Evolutionary conservation across 2,329 filamentous ascomycete species (phyloP), one percentile per base, ranked within the genome.

Genomic region (Aureobasidium lini): DNA sequence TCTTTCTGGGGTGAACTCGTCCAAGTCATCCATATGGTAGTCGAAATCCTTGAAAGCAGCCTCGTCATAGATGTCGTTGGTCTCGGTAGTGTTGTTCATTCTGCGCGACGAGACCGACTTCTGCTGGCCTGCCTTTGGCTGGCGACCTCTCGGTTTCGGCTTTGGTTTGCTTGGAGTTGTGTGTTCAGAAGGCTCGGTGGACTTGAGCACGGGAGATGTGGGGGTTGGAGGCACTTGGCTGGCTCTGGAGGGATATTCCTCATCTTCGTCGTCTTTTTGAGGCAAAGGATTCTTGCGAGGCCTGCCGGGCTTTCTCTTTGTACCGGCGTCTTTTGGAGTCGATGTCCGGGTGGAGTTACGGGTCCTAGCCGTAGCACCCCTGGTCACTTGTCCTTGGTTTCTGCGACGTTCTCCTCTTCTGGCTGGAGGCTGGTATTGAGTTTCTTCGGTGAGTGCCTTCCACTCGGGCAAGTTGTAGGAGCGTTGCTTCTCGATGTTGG

Each of bases 381-480:
- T 75, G 44, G 72, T 71, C 13, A 71, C 69, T 63, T 77, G 75
- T 63, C 79, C 78, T 64, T 80, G 78, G 57, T 79, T 79, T 59
- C 84, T 83, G 62, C 89, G 84, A 64, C 88, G 81, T 74, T 94
- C 89, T 57, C 95, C 94, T 71, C 94, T 86, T 68, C 86, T 86
- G 6, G 94, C 94, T 0, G 94, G 94, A 9, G 94, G 94, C 68
- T 97, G 94, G 71, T 99, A 91, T 67, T 96, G 92, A 70, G 90
- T 92, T 74, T 96, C 91, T 64, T 96, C 89, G 71, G 92, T 96
- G 40, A 97, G 81, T 59, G 89, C 84, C 66, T 91, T 90, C 94
- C 94, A 99, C 73, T 99, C 92, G 0, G 93, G 93, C 4, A 99
- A 79, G 66, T 96, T 99, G 77, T 99, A 99, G 13, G 91, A 91